Percentiles rank a stretch among this genome's conserved stretches.
Evolutionary conservation across 306 rosid species (phyloP).

Genomic region (Gynostemma pentaphyllum): DNA sequence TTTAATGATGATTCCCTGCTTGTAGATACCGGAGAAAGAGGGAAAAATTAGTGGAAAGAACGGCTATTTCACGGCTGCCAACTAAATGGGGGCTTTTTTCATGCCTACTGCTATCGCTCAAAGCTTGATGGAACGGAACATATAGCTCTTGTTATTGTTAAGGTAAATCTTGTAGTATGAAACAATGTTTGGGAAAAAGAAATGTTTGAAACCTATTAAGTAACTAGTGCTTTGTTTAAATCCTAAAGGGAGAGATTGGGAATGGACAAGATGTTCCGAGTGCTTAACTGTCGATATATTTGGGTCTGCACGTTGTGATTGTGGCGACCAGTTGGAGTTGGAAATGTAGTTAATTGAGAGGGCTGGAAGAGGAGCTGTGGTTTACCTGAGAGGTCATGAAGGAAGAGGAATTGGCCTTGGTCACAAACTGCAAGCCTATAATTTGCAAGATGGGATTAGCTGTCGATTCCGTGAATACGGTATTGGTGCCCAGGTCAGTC

Average conservation of each 20-base stretch:
- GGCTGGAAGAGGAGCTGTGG: slow-evolving; percentile 66
- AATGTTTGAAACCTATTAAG: background rate
- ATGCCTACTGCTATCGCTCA: slow-evolving; percentile 65
- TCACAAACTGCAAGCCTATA: slow-evolving; percentile 75
- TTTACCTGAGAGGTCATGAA: slow-evolving; percentile 87
- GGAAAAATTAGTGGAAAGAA: slow-evolving; percentile 73
- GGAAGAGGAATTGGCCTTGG: slow-evolving; percentile 88
- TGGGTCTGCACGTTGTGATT: slow-evolving; percentile 78
- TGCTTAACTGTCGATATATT: slow-evolving; percentile 87
- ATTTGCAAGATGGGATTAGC: slow-evolving; percentile 79
- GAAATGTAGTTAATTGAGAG: slow-evolving; percentile 66
- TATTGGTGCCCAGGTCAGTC: slow-evolving; percentile 69
- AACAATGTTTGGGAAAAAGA: background rate
- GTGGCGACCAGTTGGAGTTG: slow-evolving; percentile 78
- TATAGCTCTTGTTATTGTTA: slow-evolving; percentile 64
- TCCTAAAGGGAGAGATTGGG: slow-evolving; percentile 67
- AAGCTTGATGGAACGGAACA: slow-evolving; percentile 74
- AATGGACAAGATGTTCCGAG: slow-evolving; percentile 70
- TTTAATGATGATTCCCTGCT: too few species aligned
- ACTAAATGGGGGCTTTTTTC: slow-evolving; percentile 79
- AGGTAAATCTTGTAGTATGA: too few species aligned
- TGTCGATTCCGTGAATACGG: slow-evolving; percentile 81
- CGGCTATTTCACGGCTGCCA: slow-evolving; percentile 46
- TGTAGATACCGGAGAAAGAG: slow-evolving; percentile 72
- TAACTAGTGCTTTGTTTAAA: background rate